These are phyloP conservation scores for Naumovozyma castellii DNA, from an alignment of 805 yeast species.

Conservation along the genomic window DNA sequence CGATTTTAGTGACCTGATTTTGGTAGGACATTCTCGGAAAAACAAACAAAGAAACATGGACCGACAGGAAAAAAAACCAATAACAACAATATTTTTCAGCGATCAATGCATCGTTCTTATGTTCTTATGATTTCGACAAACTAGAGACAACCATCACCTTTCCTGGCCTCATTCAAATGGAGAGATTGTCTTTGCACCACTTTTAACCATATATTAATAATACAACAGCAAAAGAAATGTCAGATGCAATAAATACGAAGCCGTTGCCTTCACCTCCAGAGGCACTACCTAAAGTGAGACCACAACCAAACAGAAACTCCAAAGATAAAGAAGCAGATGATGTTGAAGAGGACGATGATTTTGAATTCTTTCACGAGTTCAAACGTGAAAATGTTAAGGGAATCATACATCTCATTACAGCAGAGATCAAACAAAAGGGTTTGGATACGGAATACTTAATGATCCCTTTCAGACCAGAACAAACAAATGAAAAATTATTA, in stretches of 20 bases:
- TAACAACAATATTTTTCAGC: too few relatives aligned
- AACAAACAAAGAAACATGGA: too few relatives aligned
- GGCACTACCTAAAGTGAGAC: neutral
- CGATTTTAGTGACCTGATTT: too few relatives aligned
- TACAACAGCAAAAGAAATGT: too few relatives aligned
- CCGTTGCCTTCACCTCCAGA: constrained; percentile 1
- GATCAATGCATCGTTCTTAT: too few relatives aligned
- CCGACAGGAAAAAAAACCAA: too few relatives aligned
- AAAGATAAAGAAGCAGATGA: constrained; percentile 1
- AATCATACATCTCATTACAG: constrained; percentile 60
- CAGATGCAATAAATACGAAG: neutral
- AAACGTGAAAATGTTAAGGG: constrained; percentile 58
- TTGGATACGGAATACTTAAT: constrained; percentile 63
- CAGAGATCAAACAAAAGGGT: constrained; percentile 61
- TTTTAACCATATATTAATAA: too few relatives aligned
- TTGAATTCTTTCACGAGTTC: constrained; percentile 38
- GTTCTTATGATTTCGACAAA: too few relatives aligned
- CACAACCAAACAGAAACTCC: neutral
- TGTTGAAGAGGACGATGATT: constrained; percentile 23
- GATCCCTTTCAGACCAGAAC: constrained; percentile 68
- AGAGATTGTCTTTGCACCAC: too few relatives aligned
- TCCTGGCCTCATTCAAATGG: too few relatives aligned
- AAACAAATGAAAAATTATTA: constrained; percentile 51
- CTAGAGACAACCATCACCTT: too few relatives aligned
- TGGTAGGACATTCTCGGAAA: too few relatives aligned